These are phyloP conservation scores for Xerocomellus intermedius DNA, from an alignment of 768 basidiomycete genomes.

Conservation along the genomic window DNA sequence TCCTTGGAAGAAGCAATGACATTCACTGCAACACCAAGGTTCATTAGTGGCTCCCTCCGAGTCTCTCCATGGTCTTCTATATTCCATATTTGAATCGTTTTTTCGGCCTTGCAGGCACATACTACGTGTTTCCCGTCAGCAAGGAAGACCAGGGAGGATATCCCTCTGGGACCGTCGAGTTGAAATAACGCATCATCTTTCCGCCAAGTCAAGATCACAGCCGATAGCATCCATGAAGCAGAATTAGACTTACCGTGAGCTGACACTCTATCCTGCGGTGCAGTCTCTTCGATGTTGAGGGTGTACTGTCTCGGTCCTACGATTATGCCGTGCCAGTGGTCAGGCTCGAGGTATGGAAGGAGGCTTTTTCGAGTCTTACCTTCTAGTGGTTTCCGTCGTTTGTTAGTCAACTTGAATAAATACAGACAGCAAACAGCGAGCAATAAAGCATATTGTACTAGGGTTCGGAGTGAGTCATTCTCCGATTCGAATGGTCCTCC, in stretches of 20 bases:
- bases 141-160: background rate
- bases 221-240: background rate
- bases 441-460: background rate
- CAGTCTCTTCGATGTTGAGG: too few relatives aligned
- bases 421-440: background rate
- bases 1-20: constrained; percentile 3
- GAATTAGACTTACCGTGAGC: background rate
- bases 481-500: background rate
- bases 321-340: background rate
- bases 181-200: background rate
- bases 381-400: background rate
- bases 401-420: background rate
- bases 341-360: background rate
- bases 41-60: background rate
- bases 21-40: background rate
- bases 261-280: background rate
- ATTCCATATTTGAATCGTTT: background rate
- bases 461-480: background rate
- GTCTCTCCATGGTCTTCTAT: background rate
- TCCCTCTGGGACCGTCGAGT: background rate
- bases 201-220: background rate
- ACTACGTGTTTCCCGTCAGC: background rate
- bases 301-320: background rate
- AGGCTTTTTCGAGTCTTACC: background rate
- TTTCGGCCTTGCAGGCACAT: background rate